Evolutionary conservation across 192 early-diverging fungal genomes (phyloP).

Genomic region (Backusella tarrabulga): DNA sequence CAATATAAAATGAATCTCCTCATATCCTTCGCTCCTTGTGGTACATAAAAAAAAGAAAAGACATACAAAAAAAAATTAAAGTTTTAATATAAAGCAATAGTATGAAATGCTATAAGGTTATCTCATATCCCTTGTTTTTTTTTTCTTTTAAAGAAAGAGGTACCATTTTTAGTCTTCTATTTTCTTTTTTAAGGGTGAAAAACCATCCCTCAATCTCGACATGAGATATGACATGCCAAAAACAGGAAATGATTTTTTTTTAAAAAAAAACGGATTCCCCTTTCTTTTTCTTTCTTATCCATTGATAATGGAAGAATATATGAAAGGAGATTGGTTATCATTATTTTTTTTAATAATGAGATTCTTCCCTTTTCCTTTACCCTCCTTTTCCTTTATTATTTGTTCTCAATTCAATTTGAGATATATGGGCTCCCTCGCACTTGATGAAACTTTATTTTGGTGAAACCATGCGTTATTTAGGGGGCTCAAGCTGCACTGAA

Average conservation of each 20-base stretch:
- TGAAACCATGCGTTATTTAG: background rate
- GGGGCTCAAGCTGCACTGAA: no score
- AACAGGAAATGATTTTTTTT: background rate
- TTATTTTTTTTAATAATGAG: background rate
- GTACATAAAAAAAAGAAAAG: background rate
- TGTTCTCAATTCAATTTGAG: background rate
- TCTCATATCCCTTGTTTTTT: background rate
- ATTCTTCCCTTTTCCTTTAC: background rate
- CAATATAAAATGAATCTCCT: constrained; percentile 5
- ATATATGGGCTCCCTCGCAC: background rate
- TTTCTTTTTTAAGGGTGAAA: background rate
- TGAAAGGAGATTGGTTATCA: background rate
- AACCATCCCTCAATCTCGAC: background rate
- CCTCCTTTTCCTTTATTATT: background rate
- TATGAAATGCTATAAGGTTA: background rate
- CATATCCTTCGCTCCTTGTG: background rate
- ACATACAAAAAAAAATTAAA: background rate
- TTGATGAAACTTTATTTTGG: background rate
- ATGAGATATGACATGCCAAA: constrained; percentile 4
- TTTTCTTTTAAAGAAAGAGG: background rate
- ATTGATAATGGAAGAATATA: background rate
- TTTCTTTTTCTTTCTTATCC: background rate
- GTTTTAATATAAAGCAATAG: background rate
- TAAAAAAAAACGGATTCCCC: background rate
- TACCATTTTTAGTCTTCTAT: background rate